phyloP scores from a whole-genome alignment of 192 early-diverging fungal genomes.

The Entrophospora sp. region DNA sequence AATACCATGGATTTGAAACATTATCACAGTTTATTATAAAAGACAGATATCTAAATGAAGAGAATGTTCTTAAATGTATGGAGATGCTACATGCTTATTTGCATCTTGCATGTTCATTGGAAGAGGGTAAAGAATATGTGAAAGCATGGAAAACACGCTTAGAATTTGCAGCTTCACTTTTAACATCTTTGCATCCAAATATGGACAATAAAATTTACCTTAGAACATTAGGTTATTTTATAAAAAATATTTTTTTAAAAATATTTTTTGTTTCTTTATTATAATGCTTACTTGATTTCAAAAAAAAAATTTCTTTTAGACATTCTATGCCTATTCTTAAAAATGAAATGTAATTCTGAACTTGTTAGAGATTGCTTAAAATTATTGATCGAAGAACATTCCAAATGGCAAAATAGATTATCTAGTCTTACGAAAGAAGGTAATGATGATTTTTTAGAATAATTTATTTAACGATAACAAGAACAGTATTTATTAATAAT shows the following conservation, averaged over 20 bases:
- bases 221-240: not conserved
- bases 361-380: not conserved
- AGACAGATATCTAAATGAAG: slow-evolving; percentile 10
- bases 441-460: not conserved
- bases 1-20: slow-evolving; percentile 11
- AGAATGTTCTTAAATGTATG: slow-evolving; percentile 12
- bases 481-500: not conserved
- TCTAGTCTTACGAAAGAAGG: not conserved
- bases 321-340: slow-evolving; percentile 3
- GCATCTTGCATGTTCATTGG: not conserved
- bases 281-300: not conserved
- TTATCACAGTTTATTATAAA: slow-evolving; percentile 11
- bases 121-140: slow-evolving; percentile 12
- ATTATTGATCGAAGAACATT: not conserved
- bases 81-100: not conserved
- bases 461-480: not conserved
- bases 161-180: not conserved
- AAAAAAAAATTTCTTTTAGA: not conserved
- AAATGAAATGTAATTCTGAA: not conserved
- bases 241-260: not conserved
- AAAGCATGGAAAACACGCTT: not conserved
- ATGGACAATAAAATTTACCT: slow-evolving; percentile 10
- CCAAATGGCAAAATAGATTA: not conserved
- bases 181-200: slow-evolving; percentile 15
- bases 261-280: not conserved